These are phyloP conservation scores for Reutealis trisperma DNA, from an alignment of 345 rosid genomes.

Conservation along the genomic window DNA sequence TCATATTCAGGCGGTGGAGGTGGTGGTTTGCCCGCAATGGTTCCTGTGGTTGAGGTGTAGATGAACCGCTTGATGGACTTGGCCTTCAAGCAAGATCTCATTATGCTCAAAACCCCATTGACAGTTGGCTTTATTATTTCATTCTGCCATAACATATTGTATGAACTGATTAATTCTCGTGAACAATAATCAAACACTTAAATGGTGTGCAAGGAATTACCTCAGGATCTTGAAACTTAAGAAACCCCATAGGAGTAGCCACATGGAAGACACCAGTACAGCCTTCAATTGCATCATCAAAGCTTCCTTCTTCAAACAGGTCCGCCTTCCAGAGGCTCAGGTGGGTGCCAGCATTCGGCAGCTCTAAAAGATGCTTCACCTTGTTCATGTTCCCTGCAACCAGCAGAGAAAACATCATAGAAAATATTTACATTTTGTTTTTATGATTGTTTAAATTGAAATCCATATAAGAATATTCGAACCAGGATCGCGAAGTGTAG, in stretches of 20 bases:
- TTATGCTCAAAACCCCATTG: conserved; percentile 30
- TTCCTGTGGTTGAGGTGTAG: conserved; percentile 38
- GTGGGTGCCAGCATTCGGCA: conserved; percentile 32
- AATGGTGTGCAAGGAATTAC: background rate
- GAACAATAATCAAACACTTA: too few relatives aligned
- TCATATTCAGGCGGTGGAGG: conserved; percentile 20
- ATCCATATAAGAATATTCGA: background rate
- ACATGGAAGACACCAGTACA: conserved; percentile 40
- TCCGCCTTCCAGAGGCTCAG: conserved; percentile 37
- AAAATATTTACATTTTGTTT: too few relatives aligned
- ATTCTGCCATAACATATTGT: conserved; percentile 13
- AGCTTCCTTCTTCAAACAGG: conserved; percentile 32
- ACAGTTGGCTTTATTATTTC: conserved; percentile 34
- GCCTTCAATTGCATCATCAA: conserved; percentile 32
- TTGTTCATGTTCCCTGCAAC: conserved; percentile 18
- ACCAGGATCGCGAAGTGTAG: conserved; percentile 14
- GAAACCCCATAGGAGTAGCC: conserved; percentile 40
- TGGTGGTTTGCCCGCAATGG: conserved; percentile 6
- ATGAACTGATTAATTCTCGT: too few relatives aligned
- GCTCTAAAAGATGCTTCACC: conserved; percentile 28
- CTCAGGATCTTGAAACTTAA: conserved; percentile 31
- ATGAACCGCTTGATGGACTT: conserved; percentile 28
- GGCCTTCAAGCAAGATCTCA: conserved; percentile 34
- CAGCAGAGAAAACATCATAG: too few relatives aligned
- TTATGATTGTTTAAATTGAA: too few relatives aligned